A percentile compares a stretch with the other conserved stretches of the same genome.
These are phyloP conservation scores for Wallacemonas sp. DNA, from an alignment of 208 protist genomes.

Conservation along the genomic window DNA sequence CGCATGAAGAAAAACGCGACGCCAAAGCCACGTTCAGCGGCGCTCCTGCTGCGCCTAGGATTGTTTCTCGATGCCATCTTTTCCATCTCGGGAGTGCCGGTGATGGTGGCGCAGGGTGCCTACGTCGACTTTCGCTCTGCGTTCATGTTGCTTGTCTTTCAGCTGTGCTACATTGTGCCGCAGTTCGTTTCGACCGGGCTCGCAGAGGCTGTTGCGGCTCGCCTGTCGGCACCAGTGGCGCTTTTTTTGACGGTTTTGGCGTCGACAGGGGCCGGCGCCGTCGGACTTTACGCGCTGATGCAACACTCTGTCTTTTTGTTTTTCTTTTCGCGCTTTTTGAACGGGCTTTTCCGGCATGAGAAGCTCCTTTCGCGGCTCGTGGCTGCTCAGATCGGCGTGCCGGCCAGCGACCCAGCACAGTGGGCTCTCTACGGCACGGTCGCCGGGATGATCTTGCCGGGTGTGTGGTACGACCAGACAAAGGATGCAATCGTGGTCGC, in stretches of 20 bases:
- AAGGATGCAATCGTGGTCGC: conserved; percentile 23
- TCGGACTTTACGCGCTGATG: conserved; percentile 35
- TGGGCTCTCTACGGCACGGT: conserved; percentile 26
- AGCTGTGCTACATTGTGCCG: conserved; percentile 60
- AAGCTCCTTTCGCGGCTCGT: conserved; percentile 37
- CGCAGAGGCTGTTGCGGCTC: conserved; percentile 39
- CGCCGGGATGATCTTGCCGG: conserved; percentile 31
- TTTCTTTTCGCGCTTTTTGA: conserved; percentile 47
- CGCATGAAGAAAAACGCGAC: too few species aligned
- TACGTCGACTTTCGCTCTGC: conserved; percentile 37
- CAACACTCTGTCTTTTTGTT: conserved; percentile 44
- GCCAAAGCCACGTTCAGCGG: too few species aligned
- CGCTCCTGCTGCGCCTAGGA: conserved; percentile 16
- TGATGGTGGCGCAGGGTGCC: conserved; percentile 35
- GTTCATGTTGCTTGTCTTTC: conserved; percentile 28
- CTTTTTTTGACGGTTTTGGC: conserved; percentile 40
- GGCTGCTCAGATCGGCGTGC: conserved; percentile 13
- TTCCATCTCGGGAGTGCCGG: conserved; percentile 24
- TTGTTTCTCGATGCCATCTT: conserved; percentile 40
- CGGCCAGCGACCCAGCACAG: background rate
- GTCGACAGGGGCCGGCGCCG: conserved; percentile 26
- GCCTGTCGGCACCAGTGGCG: conserved; percentile 29
- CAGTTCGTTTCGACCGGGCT: conserved; percentile 50
- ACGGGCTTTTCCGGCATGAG: conserved; percentile 58
- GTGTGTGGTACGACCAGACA: conserved; percentile 29